Conservation (phyloP, 2,329 filamentous ascomycete genomes). For the Colletotrichum sojae region DNA sequence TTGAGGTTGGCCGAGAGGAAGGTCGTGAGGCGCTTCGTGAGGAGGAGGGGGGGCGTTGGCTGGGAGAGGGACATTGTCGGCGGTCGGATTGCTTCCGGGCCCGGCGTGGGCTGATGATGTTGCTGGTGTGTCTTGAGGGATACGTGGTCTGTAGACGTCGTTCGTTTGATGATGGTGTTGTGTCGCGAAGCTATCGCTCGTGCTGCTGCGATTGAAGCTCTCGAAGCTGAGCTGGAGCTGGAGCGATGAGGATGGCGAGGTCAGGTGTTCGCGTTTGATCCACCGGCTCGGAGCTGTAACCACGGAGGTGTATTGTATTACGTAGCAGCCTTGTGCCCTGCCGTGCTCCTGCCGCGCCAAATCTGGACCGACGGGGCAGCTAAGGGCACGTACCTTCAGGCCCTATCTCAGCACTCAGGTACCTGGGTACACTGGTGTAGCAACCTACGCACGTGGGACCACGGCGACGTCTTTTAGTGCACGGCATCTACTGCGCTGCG, state of each 20-base stretch:
- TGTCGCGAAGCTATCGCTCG: neutral
- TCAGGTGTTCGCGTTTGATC: neutral
- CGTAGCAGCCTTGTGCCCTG: neutral
- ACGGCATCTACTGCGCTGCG: constrained; percentile 16
- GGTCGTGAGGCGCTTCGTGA: constrained; percentile 75
- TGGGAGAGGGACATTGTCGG: constrained; percentile 52
- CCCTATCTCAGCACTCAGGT: neutral
- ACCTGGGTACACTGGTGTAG: neutral
- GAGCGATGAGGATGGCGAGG: neutral
- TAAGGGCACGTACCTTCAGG: neutral
- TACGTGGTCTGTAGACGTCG: neutral
- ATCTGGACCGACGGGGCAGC: neutral
- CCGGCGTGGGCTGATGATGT: neutral
- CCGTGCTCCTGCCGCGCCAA: too few species aligned
- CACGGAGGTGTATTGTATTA: too few species aligned
- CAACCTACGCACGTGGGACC: neutral
- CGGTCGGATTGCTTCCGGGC: neutral
- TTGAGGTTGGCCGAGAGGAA: constrained; percentile 73
- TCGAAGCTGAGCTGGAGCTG: neutral
- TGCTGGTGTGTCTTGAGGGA: neutral
- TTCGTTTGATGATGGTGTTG: neutral
- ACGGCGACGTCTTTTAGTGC: neutral
- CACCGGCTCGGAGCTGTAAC: neutral
- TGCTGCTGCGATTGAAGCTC: neutral
- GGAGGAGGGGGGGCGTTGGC: constrained; percentile 70